phyloP scores from a whole-genome alignment of 2,329 filamentous ascomycete species.

The Pseudodiploospora longispora region DNA sequence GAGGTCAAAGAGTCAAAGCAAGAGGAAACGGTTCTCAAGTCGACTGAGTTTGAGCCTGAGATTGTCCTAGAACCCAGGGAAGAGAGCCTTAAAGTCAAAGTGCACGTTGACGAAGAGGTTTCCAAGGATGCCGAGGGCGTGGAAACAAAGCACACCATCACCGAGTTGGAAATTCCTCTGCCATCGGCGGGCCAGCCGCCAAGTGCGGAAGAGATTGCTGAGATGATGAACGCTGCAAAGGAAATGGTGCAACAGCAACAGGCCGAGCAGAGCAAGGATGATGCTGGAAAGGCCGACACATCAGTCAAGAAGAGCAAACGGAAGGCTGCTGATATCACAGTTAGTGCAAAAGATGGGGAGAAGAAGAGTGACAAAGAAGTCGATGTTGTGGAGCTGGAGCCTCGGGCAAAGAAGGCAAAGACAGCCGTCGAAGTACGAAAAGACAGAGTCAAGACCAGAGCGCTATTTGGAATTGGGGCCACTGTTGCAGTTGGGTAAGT shows the following conservation, averaged over 20 bases:
- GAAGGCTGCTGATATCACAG: conserved; percentile 63
- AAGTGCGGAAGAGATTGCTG: conserved; percentile 66
- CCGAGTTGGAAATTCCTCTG: conserved; percentile 67
- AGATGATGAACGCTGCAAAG: conserved; percentile 80
- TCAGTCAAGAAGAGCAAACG: conserved; percentile 55
- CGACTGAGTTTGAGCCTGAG: conserved; percentile 41
- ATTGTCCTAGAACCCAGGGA: conserved; percentile 43
- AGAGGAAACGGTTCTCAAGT: conserved; percentile 33
- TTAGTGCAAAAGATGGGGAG: conserved; percentile 51
- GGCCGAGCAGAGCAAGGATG: conserved; percentile 30
- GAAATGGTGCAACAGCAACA: conserved; percentile 71
- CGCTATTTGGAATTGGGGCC: conserved; percentile 76
- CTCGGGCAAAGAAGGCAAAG: conserved; percentile 66
- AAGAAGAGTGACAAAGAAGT: conserved; percentile 16
- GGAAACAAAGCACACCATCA: conserved; percentile 63
- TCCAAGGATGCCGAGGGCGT: conserved; percentile 46
- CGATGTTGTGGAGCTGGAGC: conserved; percentile 32
- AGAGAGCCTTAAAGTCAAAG: conserved; percentile 54
- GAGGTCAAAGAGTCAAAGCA: conserved; percentile 21
- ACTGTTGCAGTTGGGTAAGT: conserved; percentile 88
- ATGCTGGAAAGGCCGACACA: conserved; percentile 26
- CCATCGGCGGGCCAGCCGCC: conserved; percentile 54
- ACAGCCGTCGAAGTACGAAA: conserved; percentile 76
- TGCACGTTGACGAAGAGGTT: conserved; percentile 61
- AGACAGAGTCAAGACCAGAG: conserved; percentile 78